Evolutionary conservation across 2,329 filamentous ascomycete genomes (phyloP), one percentile per base, ranked within the genome.

Genomic region (Elsinoe australis): DNA sequence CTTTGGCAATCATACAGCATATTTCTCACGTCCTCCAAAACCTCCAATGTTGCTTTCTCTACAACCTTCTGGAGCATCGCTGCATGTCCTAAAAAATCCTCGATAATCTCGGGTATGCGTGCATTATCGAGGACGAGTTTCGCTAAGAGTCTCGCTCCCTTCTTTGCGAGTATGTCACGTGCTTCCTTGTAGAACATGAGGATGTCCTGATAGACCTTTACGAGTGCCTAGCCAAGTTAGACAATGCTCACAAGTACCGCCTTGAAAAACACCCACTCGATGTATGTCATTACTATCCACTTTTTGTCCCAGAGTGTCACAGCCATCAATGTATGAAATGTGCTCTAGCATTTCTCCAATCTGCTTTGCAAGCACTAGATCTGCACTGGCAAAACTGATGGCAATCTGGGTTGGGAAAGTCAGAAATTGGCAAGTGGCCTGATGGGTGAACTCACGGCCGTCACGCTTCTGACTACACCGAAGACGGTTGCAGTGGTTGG

Each of bases 271-370:
- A 29, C 22, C 8, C 21, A 45, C 41, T 18, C 15, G n/a, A 14
- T 45, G 41, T 4, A 45, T 45, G 7, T 29, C 22, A 3, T 29
- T 18, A 7, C 17, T 15, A 12, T 15, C 26, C 3, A 21, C 26
- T 32, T 32, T 45, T 17, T 45, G 24, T 10, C 41, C 41, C 9
- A 45, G 41, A 31, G 41, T 32, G 41, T 45, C 41, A 17, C 41
- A 45, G 7, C 32, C 41, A 15, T 45, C 41, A 18, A 45, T 45
- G 26, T 45, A 45, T 12, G 41, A 5, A 4, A 45, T 45, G 3
- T 31, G 24, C 17, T 45, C 41, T 17, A 45, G 41, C 41, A 45
- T 45, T 9, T 29, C 19, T 21, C 28, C 41, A 15, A 45, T 45
- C n/a, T 6, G 21, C 9, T 8, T 15, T 7, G 41, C 41, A 18